A percentile compares a stretch with the other conserved stretches of the same genome.
These are phyloP conservation scores for Mallotus repandus DNA, from an alignment of 441 rosid genomes.

Conservation along the genomic window DNA sequence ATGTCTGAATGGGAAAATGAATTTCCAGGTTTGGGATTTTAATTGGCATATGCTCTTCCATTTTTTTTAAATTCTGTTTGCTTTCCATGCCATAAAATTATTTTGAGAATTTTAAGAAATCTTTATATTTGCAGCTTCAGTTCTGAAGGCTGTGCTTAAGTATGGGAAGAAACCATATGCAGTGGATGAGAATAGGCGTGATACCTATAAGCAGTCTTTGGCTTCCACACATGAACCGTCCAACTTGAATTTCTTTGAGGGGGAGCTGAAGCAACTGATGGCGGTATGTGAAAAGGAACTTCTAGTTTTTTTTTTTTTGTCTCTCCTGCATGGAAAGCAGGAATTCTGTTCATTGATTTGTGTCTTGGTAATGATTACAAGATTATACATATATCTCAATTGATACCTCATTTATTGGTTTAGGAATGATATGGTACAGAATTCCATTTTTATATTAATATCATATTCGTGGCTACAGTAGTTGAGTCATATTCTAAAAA, in stretches of 20 bases:
- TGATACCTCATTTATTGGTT: background rate
- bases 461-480: background rate
- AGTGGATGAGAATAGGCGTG: conserved; percentile 73
- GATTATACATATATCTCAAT: no score
- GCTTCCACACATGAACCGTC: conserved; percentile 42
- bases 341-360: background rate
- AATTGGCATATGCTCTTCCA: background rate
- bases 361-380: background rate
- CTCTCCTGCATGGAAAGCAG: background rate
- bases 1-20: conserved; percentile 72
- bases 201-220: conserved; percentile 44
- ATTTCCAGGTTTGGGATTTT: conserved; percentile 56
- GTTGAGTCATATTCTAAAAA: background rate
- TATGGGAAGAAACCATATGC: conserved; percentile 66
- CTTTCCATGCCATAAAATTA: background rate
- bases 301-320: background rate
- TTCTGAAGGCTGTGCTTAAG: conserved; percentile 64
- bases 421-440: background rate
- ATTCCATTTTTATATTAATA: background rate
- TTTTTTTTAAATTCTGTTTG: background rate
- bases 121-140: conserved; percentile 55
- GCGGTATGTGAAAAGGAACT: conserved; percentile 42
- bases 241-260: conserved; percentile 42
- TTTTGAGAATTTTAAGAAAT: conserved; percentile 6
- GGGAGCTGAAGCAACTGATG: conserved; percentile 61